Evolutionary conservation across 2,329 filamentous ascomycete genomes (phyloP).

Genomic region (Thermothelomyces thermophilus): DNA sequence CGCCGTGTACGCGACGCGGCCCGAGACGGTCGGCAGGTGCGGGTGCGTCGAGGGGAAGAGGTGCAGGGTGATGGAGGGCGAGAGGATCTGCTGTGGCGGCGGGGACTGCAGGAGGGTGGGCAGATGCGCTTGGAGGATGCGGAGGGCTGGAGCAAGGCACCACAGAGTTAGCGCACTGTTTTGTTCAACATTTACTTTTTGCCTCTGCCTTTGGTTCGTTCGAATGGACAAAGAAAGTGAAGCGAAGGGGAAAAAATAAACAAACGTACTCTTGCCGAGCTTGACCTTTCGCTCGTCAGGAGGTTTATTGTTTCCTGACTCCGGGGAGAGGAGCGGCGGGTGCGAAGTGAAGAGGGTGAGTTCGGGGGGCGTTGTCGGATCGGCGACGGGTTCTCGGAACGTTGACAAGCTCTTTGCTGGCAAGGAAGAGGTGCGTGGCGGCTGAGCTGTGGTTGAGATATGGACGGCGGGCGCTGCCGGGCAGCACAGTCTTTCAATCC

Average conservation of each 20-base stretch:
- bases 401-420: conserved; percentile 6
- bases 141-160: conserved; percentile 42
- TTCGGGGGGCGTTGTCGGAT: conserved; percentile 24
- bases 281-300: conserved; percentile 55
- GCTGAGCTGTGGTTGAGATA: conserved; percentile 4
- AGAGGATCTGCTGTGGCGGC: conserved; percentile 67
- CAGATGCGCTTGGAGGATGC: conserved; percentile 59
- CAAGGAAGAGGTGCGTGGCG: conserved; percentile 17
- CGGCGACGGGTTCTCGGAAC: conserved; percentile 13
- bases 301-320: conserved; percentile 27
- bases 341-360: conserved; percentile 39
- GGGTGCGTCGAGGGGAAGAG: conserved; percentile 73
- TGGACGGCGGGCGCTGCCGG: neutral
- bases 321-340: conserved; percentile 22
- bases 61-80: conserved; percentile 64
- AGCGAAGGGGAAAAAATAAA: too few species aligned
- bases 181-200: too few species aligned
- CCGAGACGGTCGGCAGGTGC: conserved; percentile 85
- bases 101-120: conserved; percentile 61
- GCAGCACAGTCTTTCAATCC: neutral
- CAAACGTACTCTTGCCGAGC: conserved; percentile 54
- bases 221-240: too few species aligned
- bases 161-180: neutral
- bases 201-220: too few species aligned
- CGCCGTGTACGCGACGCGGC: conserved; percentile 82